phyloP scores from a whole-genome alignment of 31 red algal genomes.

The Asparagopsis taxiformis region DNA sequence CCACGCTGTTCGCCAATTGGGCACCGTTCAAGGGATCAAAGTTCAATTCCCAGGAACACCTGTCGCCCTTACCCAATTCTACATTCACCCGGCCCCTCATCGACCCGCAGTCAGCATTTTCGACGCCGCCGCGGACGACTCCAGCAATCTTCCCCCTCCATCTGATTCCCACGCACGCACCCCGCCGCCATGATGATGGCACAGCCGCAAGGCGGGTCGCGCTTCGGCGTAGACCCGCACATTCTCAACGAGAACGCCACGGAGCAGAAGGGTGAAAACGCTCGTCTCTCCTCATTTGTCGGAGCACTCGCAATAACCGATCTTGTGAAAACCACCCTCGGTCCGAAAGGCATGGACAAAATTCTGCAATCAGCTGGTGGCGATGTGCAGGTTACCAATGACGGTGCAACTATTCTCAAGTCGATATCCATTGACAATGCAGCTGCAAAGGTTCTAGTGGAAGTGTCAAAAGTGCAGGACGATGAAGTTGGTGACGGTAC shows the following conservation, averaged over 20 bases:
- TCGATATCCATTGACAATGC: slow-evolving; percentile 90
- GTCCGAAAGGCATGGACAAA: slow-evolving; percentile 94
- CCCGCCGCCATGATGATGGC: slow-evolving; percentile 74
- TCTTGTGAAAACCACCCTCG: slow-evolving; percentile 91
- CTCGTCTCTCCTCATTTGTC: slow-evolving; percentile 86
- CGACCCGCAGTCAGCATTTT: no score
- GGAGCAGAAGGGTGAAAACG: slow-evolving; percentile 92
- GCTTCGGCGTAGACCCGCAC: slow-evolving; percentile 65
- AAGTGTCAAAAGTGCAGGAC: slow-evolving; percentile 93
- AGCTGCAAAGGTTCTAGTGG: slow-evolving; percentile 94
- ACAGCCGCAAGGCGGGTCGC: slow-evolving; percentile 36
- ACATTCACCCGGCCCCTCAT: no score
- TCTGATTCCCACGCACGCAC: no score
- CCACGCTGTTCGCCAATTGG: no score
- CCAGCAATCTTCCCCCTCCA: no score
- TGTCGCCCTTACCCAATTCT: no score
- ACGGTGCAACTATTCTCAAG: slow-evolving; percentile 94
- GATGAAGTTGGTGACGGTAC: slow-evolving; percentile 98
- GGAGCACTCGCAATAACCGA: slow-evolving; percentile 95
- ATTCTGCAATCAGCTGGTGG: slow-evolving; percentile 89
- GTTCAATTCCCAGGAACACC: no score
- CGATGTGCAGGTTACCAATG: slow-evolving; percentile 95
- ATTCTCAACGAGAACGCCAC: slow-evolving; percentile 86
- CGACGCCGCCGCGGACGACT: no score
- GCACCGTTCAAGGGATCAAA: no score